Evolutionary conservation across 495 filamentous ascomycete genomes (phyloP).

Genomic region (Neurospora discreta): DNA sequence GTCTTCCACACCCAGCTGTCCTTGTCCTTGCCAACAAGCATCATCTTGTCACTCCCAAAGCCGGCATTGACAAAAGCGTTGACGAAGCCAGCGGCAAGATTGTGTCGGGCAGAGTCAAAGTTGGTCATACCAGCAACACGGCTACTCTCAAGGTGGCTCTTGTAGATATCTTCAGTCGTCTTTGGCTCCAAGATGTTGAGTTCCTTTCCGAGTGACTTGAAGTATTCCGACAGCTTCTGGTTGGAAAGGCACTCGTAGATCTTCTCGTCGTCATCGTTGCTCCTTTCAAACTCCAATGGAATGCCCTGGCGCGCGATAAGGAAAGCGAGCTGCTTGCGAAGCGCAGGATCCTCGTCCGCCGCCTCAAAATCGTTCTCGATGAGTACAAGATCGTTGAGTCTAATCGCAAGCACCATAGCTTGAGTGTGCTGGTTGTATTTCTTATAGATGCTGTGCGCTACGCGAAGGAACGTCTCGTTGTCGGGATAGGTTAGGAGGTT

Average conservation of each 20-base stretch:
- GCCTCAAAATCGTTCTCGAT: constrained; percentile 70
- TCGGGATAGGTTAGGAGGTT: constrained; percentile 94
- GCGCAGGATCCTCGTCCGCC: constrained; percentile 57
- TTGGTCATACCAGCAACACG: constrained; percentile 86
- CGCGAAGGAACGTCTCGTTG: constrained; percentile 84
- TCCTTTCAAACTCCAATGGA: constrained; percentile 51
- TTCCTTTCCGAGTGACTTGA: constrained; percentile 87
- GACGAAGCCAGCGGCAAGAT: constrained; percentile 90
- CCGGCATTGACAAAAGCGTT: constrained; percentile 95
- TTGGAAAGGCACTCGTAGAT: constrained; percentile 78
- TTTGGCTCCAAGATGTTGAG: constrained; percentile 95
- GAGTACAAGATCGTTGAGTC: constrained; percentile 74
- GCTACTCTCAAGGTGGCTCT: constrained; percentile 93
- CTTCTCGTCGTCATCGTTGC: constrained; percentile 46
- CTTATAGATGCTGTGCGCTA: constrained; percentile 86
- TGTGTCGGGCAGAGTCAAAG: constrained; percentile 89
- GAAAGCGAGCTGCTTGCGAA: constrained; percentile 93
- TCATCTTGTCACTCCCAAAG: constrained; percentile 92
- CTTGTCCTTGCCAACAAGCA: constrained; percentile 75
- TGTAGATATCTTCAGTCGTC: constrained; percentile 98
- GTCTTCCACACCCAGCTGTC: constrained; percentile 98
- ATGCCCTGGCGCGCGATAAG: constrained; percentile 86
- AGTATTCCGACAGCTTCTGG: constrained; percentile 76
- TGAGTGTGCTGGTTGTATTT: constrained; percentile 84
- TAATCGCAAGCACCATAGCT: constrained; percentile 87